Evolutionary conservation across 495 filamentous ascomycete species (phyloP), one percentile per base, ranked within the genome.

Genomic region (Daldinia caldariorum): DNA sequence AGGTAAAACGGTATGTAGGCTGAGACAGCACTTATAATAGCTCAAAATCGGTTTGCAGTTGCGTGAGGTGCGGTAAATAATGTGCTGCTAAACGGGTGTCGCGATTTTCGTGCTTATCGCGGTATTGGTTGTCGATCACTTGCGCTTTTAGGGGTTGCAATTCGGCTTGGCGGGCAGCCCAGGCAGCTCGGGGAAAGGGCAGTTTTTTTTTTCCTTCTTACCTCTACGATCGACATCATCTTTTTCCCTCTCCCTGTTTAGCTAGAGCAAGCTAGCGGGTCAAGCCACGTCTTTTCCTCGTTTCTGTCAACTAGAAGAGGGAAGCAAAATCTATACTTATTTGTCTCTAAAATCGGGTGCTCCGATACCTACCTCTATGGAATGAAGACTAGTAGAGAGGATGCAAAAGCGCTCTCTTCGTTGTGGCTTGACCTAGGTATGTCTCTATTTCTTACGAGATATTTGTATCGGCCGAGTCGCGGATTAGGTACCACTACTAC

Each of bases 91-190:
- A 64, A 45, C 38, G 31, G 34, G 60, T 38, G 60, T 64, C 38
- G 60, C 45, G 60, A 69, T 64, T 69, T 70, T 56, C 26, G 61
- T 49, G 61, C 67, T 58, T 70, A 64, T 70, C 67, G 67, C 67
- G 67, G 67, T 65, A 65, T 70, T 60, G 41, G 61, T 49, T 60
- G 67, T 38, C 49, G 67, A 70, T 70, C 67, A 64, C 34, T 64
- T 61, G 49, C 67, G 49, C 38, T 49, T 70, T 70, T 64, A 56
- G 68, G 62, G 62, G 34, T 32, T 66, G 63, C 62, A 35, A 71
- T 61, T 58, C 41, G 66, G 53, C 51, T 66, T 71, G 63, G 68
- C 62, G 68, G 68, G 57, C 50, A 45, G 37, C 51, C 18, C 62
- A 63, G 63, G 57, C 50, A 45, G 37, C 51, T 16, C 50, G 67